Conservation (phyloP, 2,329 filamentous ascomycete genomes). For the Escovopsis sp. region DNA sequence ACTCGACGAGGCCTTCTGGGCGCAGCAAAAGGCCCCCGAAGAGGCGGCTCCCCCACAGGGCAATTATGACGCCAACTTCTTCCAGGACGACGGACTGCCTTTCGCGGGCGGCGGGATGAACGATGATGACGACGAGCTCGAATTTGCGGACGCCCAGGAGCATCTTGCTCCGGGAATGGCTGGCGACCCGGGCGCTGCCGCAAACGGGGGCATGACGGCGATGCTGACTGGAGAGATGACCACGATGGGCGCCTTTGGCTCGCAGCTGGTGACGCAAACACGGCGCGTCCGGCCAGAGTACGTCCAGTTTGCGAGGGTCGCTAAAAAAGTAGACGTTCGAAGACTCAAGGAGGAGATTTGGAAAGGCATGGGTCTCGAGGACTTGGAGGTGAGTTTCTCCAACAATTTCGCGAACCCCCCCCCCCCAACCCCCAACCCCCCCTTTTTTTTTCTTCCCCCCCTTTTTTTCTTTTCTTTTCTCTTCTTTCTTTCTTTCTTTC, state of each 20-base stretch:
- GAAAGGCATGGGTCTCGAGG: slow-evolving; percentile 48
- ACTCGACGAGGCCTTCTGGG: slow-evolving; percentile 95
- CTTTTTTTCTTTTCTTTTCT: no score
- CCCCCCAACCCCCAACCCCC: no score
- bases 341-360: slow-evolving; percentile 56
- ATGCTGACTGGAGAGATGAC: slow-evolving; percentile 35
- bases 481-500: neutral
- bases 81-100: slow-evolving; percentile 71
- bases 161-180: slow-evolving; percentile 57
- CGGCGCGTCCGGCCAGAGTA: slow-evolving; percentile 51
- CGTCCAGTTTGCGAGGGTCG: slow-evolving; percentile 54
- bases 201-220: slow-evolving; percentile 33
- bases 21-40: slow-evolving; percentile 51
- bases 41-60: slow-evolving; percentile 47
- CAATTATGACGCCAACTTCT: slow-evolving; percentile 95
- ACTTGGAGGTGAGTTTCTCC: slow-evolving; percentile 29
- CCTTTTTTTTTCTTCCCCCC: no score
- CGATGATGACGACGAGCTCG: slow-evolving; percentile 52
- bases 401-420: no score
- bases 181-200: slow-evolving; percentile 30
- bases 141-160: slow-evolving; percentile 70
- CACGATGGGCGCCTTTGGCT: slow-evolving; percentile 42
- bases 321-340: slow-evolving; percentile 57
- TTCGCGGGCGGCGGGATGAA: slow-evolving; percentile 45
- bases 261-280: slow-evolving; percentile 50